phyloP scores from a whole-genome alignment of 2,329 filamentous ascomycete genomes.

The Fusarium chuoi region DNA sequence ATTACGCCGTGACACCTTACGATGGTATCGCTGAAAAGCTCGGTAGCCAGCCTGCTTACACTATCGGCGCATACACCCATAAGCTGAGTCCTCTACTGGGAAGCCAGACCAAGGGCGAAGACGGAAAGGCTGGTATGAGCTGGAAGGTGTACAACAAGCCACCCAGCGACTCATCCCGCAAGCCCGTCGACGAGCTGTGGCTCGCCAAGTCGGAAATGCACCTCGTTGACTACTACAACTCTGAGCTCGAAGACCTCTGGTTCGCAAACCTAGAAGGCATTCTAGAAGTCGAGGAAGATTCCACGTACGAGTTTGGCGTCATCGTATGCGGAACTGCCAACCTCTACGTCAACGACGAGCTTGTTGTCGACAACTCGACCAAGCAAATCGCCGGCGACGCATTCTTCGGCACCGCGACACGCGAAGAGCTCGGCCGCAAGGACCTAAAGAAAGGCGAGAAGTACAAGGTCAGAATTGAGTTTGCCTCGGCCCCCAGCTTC shows the following conservation, averaged over 20 bases:
- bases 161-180: constrained; percentile 57
- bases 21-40: constrained; percentile 73
- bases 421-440: constrained; percentile 69
- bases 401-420: constrained; percentile 73
- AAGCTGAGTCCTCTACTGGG: constrained; percentile 71
- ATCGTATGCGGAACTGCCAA: constrained; percentile 74
- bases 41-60: constrained; percentile 57
- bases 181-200: constrained; percentile 62
- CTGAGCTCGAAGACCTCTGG: constrained; percentile 64
- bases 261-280: constrained; percentile 71
- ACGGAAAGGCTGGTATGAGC: constrained; percentile 67
- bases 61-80: constrained; percentile 72
- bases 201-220: constrained; percentile 61
- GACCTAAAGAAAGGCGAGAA: constrained; percentile 67
- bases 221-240: constrained; percentile 62
- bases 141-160: constrained; percentile 72
- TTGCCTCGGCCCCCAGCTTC: constrained; percentile 67
- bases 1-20: constrained; percentile 77
- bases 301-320: constrained; percentile 72
- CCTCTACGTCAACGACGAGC: constrained; percentile 69
- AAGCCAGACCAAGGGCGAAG: constrained; percentile 59
- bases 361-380: constrained; percentile 73
- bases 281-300: constrained; percentile 68
- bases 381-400: constrained; percentile 70
- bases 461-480: constrained; percentile 69